Percentiles rank a stretch among this genome's conserved stretches.
Conservation (phyloP, 352 stramenopile genomes). For the Globisporangium orthogonon region DNA sequence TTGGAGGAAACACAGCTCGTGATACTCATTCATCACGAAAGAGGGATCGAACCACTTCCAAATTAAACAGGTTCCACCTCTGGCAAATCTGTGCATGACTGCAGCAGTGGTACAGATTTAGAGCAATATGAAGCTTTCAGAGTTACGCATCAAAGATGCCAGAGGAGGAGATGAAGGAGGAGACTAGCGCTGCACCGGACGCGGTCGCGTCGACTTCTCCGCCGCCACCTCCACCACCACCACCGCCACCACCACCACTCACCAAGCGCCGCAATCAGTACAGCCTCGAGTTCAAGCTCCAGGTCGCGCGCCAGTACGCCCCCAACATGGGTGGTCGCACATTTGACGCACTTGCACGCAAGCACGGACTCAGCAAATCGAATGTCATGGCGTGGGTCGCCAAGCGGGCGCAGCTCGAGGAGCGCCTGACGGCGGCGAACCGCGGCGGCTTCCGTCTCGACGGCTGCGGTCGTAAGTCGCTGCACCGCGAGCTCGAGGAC, state of each 20-base stretch:
- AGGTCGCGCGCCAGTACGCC: constrained; percentile 13
- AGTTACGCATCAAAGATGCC: too few species aligned
- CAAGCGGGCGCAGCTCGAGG: constrained; percentile 8
- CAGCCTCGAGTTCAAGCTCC: constrained; percentile 19
- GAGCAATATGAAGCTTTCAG: too few species aligned
- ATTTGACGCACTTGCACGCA: constrained; percentile 15
- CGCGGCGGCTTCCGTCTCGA: constrained; percentile 11
- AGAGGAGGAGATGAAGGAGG: too few species aligned
- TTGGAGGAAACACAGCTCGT: too few species aligned
- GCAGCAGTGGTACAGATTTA: too few species aligned
- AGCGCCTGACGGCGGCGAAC: constrained; percentile 1
- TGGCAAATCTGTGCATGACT: too few species aligned
- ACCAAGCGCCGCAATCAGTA: constrained; percentile 16
- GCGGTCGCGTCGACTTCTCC: too few species aligned
- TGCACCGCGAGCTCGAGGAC: constrained; percentile 10
- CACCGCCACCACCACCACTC: too few species aligned
- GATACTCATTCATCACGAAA: too few species aligned
- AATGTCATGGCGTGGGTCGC: constrained; percentile 16
- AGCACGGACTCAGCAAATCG: constrained; percentile 15
- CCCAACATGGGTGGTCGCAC: constrained; percentile 3
- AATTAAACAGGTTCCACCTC: too few species aligned
- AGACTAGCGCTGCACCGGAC: too few species aligned
- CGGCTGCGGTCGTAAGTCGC: constrained; percentile 14
- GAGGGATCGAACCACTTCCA: too few species aligned
- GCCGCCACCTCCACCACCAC: background rate